Base-by-base conservation (phyloP, 2,329 filamentous ascomycete species). In the Fusarium foetens region DNA sequence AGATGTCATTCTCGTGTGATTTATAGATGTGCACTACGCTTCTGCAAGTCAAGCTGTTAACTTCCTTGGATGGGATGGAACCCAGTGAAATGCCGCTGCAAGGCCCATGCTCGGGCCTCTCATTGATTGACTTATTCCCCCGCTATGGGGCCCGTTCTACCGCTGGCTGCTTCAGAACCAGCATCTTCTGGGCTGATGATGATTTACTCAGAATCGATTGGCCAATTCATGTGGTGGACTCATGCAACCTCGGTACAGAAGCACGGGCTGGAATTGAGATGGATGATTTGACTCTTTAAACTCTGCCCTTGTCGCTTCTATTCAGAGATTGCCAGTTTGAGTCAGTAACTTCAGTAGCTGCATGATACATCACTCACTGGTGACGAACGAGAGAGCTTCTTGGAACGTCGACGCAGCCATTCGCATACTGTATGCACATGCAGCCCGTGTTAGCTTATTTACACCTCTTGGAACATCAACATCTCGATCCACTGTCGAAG, bases 171-270 rank as follows among this genome's bases (percentile, higher is more conserved):
- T 63, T 67, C 46, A 67, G 27, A 52, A 39, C 53, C 49, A 66
- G 45, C 62, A 51, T 45, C 25, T 39, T 39, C 58, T 57, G 27
- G 53, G 53, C 58, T 58, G 59, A 55, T 73, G 71, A 73, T 75
- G 70, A 70, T 73, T 66, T 66, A 54, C 16, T 13, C 11, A 25
- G 19, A 31, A 51, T 49, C 71, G 21, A 71, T 76, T 76, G 70
- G 74, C 46, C 69, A 73, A 70, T 72, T 70, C 66, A 33, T 29
- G 29, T 23, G 41, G 49, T 60, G 66, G 43, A 58, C 38, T 59
- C 23, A 49, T 72, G 52, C 65, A 72, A 72, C 70, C 66, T 72
- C 70, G 66, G 70, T 66, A 55, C 57, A 29, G 27, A 39, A 63
- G 65, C 65, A 66, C 48, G 57, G 54, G 59, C 51, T 66, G 19